Percentiles rank a stretch among this genome's conserved stretches.
These are phyloP conservation scores for Smallanthus sonchifolius DNA, from an alignment of 129 eudicot genomes.

Conservation along the genomic window DNA sequence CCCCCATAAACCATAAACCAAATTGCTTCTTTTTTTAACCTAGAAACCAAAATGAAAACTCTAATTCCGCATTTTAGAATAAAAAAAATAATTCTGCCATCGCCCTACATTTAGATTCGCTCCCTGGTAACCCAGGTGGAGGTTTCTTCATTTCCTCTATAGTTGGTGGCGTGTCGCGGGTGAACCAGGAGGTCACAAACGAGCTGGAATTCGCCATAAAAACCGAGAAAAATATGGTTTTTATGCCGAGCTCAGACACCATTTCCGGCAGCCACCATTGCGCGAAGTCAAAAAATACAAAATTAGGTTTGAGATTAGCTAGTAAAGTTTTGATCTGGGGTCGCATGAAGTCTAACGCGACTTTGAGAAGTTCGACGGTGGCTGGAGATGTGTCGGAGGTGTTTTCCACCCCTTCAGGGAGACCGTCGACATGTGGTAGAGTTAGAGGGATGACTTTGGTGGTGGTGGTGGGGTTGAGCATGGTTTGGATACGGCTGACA, in stretches of 20 bases:
- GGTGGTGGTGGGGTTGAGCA: conserved; percentile 29
- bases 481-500: conserved; percentile 28
- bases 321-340: conserved; percentile 42
- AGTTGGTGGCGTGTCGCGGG: conserved; percentile 9
- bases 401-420: conserved; percentile 45
- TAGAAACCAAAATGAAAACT: no score
- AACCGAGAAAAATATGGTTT: conserved; percentile 33
- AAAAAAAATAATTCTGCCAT: no score
- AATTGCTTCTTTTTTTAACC: no score
- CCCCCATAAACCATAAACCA: no score
- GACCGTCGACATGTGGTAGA: conserved; percentile 45
- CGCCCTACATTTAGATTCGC: neutral
- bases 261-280: conserved; percentile 51
- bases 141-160: conserved; percentile 34
- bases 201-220: conserved; percentile 35
- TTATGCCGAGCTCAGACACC: conserved; percentile 34
- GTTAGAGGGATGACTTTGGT: conserved; percentile 38
- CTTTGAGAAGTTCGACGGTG: conserved; percentile 38
- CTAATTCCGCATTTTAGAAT: no score
- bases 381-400: conserved; percentile 34
- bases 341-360: conserved; percentile 56
- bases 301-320: conserved; percentile 37
- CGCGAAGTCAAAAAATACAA: conserved; percentile 54
- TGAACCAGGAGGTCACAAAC: conserved; percentile 6
- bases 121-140: conserved; percentile 34